Evolutionary conservation across 2,329 filamentous ascomycete genomes (phyloP).

Genomic region (Metarhizium sp.): DNA sequence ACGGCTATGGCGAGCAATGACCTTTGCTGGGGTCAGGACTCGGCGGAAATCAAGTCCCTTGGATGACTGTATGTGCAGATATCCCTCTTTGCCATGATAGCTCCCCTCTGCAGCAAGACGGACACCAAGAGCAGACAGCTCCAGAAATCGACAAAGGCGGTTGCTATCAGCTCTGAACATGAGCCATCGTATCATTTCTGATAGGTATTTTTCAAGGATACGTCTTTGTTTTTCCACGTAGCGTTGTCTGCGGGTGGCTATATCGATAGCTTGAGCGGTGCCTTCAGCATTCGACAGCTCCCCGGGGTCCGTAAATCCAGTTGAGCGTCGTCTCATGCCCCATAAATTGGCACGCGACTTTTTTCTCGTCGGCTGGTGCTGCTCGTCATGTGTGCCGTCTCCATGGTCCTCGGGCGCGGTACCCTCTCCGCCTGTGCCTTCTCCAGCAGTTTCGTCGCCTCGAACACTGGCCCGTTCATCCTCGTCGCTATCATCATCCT

Average conservation of each 20-base stretch:
- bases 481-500: slow-evolving; percentile 73
- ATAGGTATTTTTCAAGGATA: slow-evolving; percentile 81
- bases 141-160: slow-evolving; percentile 87
- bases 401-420: slow-evolving; percentile 33
- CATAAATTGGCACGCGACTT: slow-evolving; percentile 46
- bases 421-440: slow-evolving; percentile 50
- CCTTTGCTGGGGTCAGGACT: slow-evolving; percentile 66
- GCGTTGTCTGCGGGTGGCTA: slow-evolving; percentile 33
- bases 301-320: slow-evolving; percentile 36
- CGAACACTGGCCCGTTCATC: slow-evolving; percentile 42
- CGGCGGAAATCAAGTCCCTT: slow-evolving; percentile 82
- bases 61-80: slow-evolving; percentile 81
- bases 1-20: slow-evolving; percentile 74
- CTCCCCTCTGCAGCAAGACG: slow-evolving; percentile 90
- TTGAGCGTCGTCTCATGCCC: slow-evolving; percentile 43
- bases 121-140: slow-evolving; percentile 88
- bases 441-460: slow-evolving; percentile 36
- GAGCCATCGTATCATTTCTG: slow-evolving; percentile 89
- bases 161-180: slow-evolving; percentile 97
- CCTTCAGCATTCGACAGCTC: slow-evolving; percentile 33
- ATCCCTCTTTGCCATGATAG: slow-evolving; percentile 96
- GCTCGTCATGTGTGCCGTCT: slow-evolving; percentile 30
- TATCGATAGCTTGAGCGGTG: slow-evolving; percentile 37
- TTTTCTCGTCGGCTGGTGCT: slow-evolving; percentile 27
- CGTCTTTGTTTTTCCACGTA: slow-evolving; percentile 78